Percentiles rank a stretch among this genome's conserved stretches.
phyloP scores from a whole-genome alignment of 176 grass and related monocot species.

The Carex myosuroides region DNA sequence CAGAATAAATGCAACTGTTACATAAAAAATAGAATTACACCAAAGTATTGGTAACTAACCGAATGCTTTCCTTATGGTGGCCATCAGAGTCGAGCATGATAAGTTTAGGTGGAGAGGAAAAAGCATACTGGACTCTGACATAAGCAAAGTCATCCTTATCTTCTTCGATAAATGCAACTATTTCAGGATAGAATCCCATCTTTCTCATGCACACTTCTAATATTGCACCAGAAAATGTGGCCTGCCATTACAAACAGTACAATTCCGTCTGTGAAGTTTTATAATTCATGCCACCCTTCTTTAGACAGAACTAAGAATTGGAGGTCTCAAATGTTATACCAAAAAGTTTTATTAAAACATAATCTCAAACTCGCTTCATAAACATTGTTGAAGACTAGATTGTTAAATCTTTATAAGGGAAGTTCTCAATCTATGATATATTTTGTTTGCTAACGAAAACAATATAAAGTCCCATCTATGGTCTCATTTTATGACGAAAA shows the following conservation, averaged over 20 bases:
- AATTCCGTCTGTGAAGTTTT: neutral
- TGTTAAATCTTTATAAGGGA: neutral
- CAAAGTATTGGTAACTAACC: conserved; percentile 34
- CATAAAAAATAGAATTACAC: neutral
- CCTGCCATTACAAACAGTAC: conserved; percentile 38
- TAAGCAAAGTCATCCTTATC: conserved; percentile 86
- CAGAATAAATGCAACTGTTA: no score
- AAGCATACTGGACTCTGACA: conserved; percentile 63
- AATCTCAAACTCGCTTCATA: neutral
- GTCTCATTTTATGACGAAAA: neutral
- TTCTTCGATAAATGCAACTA: conserved; percentile 74
- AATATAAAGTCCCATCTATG: neutral
- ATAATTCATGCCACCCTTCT: neutral
- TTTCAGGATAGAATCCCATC: conserved; percentile 91
- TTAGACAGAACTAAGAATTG: neutral
- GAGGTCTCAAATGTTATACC: neutral
- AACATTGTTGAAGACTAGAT: neutral
- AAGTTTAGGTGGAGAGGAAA: conserved; percentile 87
- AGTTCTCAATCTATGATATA: neutral
- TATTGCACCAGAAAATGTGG: conserved; percentile 80
- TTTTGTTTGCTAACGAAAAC: neutral
- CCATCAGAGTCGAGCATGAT: conserved; percentile 84
- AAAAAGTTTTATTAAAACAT: neutral
- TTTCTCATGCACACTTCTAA: conserved; percentile 99
- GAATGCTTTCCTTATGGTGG: conserved; percentile 78